These are phyloP conservation scores for Beauveria caledonica DNA, from an alignment of 2,329 filamentous ascomycete genomes.

Conservation along the genomic window DNA sequence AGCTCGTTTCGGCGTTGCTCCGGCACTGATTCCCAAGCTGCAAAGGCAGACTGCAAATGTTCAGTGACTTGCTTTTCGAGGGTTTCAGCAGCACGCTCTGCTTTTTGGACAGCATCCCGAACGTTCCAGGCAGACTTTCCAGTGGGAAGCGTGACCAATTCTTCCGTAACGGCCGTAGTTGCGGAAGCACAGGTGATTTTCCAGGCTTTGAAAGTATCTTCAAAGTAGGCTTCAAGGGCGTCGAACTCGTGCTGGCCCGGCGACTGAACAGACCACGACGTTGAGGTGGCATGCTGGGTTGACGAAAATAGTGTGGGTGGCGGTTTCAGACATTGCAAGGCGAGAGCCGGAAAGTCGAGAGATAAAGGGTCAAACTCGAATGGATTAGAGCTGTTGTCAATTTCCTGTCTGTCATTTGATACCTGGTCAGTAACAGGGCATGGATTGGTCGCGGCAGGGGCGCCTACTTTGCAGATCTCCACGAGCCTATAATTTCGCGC, in stretches of 20 bases:
- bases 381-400: constrained; percentile 47
- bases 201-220: constrained; percentile 59
- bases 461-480: constrained; percentile 75
- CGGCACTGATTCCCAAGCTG: constrained; percentile 64
- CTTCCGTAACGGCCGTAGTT: constrained; percentile 42
- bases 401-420: constrained; percentile 36
- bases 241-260: constrained; percentile 68
- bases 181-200: constrained; percentile 44
- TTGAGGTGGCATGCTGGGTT: constrained; percentile 66
- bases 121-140: constrained; percentile 31
- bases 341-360: constrained; percentile 79
- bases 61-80: constrained; percentile 63
- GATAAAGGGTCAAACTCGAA: constrained; percentile 79
- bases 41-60: constrained; percentile 70
- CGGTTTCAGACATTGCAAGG: constrained; percentile 69
- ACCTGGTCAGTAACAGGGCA: constrained; percentile 13
- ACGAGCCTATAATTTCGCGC: constrained; percentile 70
- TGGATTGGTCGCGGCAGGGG: constrained; percentile 14
- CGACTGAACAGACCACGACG: constrained; percentile 73
- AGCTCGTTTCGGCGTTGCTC: constrained; percentile 47
- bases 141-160: constrained; percentile 40
- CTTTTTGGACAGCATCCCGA: constrained; percentile 39
- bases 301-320: constrained; percentile 77
- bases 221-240: constrained; percentile 59
- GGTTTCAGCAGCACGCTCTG: constrained; percentile 43